These are phyloP conservation scores for Secale cereale DNA, from an alignment of 176 grass and related monocot genomes.

Conservation along the genomic window DNA sequence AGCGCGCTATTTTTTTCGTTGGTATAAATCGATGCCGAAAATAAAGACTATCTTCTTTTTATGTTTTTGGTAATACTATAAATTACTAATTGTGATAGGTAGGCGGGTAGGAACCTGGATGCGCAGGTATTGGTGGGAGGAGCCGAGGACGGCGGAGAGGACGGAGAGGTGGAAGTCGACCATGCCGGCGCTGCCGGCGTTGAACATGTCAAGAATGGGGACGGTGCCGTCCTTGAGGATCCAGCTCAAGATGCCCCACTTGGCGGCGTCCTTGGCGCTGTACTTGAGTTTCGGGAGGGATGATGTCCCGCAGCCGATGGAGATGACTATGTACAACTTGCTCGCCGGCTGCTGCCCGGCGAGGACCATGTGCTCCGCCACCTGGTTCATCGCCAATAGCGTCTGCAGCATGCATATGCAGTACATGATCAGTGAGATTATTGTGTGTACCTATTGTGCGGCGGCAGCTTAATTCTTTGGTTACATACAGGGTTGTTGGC, in stretches of 20 bases:
- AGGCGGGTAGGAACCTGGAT: conserved; percentile 39
- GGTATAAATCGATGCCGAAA: no score
- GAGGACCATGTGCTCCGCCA: conserved; percentile 46
- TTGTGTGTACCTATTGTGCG: no score
- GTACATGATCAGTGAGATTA: background rate
- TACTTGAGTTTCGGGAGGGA: conserved; percentile 27
- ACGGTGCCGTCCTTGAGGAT: conserved; percentile 39
- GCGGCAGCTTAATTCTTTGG: background rate
- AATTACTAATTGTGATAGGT: no score
- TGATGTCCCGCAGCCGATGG: conserved; percentile 52
- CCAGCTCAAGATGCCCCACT: conserved; percentile 75
- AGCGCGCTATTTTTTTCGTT: no score
- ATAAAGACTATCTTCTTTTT: no score
- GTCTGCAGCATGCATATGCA: conserved; percentile 30
- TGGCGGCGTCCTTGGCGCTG: conserved; percentile 31
- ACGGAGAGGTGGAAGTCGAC: conserved; percentile 71
- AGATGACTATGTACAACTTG: conserved; percentile 62
- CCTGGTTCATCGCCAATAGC: conserved; percentile 45
- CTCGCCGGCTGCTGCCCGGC: conserved; percentile 14
- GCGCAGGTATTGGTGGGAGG: conserved; percentile 41
- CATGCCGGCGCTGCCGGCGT: conserved; percentile 61
- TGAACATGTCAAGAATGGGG: conserved; percentile 68
- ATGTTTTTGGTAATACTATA: background rate
- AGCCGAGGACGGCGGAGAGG: conserved; percentile 47
- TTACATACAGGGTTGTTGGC: conserved; percentile 72